Evolutionary conservation across 2,329 filamentous ascomycete species (phyloP).

Genomic region (Fusarium camptoceras): DNA sequence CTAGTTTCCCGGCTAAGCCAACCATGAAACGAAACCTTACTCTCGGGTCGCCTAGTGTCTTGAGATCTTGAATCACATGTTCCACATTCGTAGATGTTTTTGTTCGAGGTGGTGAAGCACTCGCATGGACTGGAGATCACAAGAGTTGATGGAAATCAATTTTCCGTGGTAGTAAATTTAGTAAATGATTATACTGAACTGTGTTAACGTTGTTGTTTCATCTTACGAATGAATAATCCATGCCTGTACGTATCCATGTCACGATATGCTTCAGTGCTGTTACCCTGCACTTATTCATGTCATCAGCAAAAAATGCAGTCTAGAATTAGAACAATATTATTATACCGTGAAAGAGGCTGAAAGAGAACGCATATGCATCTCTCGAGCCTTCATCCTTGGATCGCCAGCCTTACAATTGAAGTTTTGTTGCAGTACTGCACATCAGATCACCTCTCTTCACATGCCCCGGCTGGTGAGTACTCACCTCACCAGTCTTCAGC

Average conservation of each 20-base stretch:
- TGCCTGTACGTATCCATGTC: not conserved
- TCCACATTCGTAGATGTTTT: slow-evolving; percentile 1
- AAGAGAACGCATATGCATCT: slow-evolving; percentile 12
- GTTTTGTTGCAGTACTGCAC: slow-evolving; percentile 11
- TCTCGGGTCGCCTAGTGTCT: slow-evolving; percentile 23
- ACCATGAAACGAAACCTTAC: slow-evolving; percentile 23
- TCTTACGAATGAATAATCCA: not conserved
- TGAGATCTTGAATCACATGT: slow-evolving; percentile 14
- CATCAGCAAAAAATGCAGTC: not conserved
- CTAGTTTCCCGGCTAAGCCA: slow-evolving; percentile 15
- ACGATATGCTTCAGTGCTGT: not conserved
- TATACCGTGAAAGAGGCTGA: not conserved
- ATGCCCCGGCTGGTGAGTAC: not conserved
- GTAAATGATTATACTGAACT: not conserved
- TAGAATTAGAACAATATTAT: not conserved
- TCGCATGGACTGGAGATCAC: slow-evolving; percentile 34
- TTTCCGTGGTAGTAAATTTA: not conserved
- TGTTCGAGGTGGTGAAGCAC: slow-evolving; percentile 12
- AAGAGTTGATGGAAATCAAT: not conserved
- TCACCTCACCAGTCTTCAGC: not conserved
- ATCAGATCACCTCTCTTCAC: slow-evolving; percentile 8
- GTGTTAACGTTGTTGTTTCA: not conserved
- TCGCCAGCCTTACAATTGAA: slow-evolving; percentile 33
- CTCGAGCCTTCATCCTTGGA: slow-evolving; percentile 25
- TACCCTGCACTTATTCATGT: slow-evolving; percentile 12